phyloP scores from a whole-genome alignment of 2,329 filamentous ascomycete species.

The Venturiaceae sp. region DNA sequence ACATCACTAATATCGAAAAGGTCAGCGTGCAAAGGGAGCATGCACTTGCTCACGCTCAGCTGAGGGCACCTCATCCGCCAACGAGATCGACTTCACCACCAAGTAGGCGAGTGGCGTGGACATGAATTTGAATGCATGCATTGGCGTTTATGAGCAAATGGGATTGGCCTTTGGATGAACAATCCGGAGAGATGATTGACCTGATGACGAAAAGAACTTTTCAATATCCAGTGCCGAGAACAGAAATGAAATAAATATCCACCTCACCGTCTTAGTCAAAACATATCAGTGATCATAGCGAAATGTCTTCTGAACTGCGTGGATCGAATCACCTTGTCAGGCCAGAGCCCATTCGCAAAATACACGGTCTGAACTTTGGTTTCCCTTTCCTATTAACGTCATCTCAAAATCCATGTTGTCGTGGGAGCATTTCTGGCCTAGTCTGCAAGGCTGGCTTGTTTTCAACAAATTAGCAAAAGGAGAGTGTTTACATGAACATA shows the following conservation, averaged over 20 bases:
- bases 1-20: slow-evolving; percentile 19
- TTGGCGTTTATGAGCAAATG: background rate
- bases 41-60: slow-evolving; percentile 71
- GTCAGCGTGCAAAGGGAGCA: slow-evolving; percentile 63
- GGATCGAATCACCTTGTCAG: no score
- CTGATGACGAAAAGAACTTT: background rate
- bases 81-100: slow-evolving; percentile 82
- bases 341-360: no score
- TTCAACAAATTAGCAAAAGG: no score
- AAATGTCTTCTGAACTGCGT: no score
- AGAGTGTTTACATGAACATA: no score
- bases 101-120: slow-evolving; percentile 22
- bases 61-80: slow-evolving; percentile 55
- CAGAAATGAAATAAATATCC: background rate
- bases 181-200: background rate
- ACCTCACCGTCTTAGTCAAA: no score
- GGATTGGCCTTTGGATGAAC: background rate
- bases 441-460: no score
- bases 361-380: no score
- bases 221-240: background rate
- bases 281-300: no score
- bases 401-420: no score
- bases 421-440: no score
- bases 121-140: background rate
- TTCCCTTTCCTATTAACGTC: no score